Evolutionary conservation across 495 filamentous ascomycete genomes (phyloP).

Genomic region (Daldinia grandis): DNA sequence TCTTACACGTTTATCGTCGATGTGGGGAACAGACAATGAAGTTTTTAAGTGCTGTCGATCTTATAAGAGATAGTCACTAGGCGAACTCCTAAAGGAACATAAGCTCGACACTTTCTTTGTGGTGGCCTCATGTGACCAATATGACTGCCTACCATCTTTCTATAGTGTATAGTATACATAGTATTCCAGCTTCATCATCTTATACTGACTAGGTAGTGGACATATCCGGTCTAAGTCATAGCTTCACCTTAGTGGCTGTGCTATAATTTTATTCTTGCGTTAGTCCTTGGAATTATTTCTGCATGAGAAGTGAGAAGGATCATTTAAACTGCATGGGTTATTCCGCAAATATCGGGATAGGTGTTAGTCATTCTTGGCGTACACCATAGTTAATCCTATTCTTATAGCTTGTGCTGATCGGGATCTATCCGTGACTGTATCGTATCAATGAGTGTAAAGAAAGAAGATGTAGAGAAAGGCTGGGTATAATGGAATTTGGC

Average conservation of each 20-base stretch:
- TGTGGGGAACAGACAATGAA: background rate
- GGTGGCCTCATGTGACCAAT: background rate
- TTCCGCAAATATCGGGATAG: too few species aligned
- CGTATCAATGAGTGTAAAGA: too few species aligned
- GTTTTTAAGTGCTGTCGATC: background rate
- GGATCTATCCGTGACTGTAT: too few species aligned
- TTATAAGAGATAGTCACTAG: background rate
- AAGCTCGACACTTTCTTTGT: background rate
- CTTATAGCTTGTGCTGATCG: too few species aligned
- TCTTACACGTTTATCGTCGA: background rate
- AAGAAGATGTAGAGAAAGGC: too few species aligned
- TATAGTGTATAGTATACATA: background rate
- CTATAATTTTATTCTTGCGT: too few species aligned
- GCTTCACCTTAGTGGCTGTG: background rate
- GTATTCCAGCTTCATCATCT: background rate
- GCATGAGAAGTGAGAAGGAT: too few species aligned
- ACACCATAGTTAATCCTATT: too few species aligned
- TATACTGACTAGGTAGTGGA: background rate
- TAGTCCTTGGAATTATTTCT: too few species aligned
- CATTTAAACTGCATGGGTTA: too few species aligned
- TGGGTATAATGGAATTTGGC: background rate
- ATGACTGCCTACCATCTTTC: background rate
- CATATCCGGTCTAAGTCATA: background rate
- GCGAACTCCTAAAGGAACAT: background rate
- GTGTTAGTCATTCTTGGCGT: too few species aligned